A percentile compares a stretch with the other conserved stretches of the same genome.
These are phyloP conservation scores for Xylariaceae sp. DNA, from an alignment of 2,329 filamentous ascomycete species.

Conservation along the genomic window DNA sequence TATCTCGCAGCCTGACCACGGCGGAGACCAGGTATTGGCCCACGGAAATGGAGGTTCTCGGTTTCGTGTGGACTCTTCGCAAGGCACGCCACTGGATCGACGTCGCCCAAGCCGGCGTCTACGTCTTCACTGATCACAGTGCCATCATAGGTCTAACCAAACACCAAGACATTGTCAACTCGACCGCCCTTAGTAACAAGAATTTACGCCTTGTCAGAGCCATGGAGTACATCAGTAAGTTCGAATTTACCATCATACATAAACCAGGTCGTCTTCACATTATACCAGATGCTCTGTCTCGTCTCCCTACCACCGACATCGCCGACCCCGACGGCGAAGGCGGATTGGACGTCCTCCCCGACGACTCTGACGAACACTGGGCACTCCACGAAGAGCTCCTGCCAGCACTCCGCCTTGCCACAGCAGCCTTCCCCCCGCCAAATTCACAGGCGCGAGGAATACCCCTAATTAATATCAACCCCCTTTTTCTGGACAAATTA, in stretches of 20 bases:
- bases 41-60: background rate
- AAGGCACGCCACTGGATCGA: background rate
- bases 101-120: background rate
- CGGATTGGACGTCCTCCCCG: background rate
- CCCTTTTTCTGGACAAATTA: background rate
- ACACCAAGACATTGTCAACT: slow-evolving; percentile 9
- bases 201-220: background rate
- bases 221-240: slow-evolving; percentile 10
- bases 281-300: slow-evolving; percentile 4
- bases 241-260: background rate
- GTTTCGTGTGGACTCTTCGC: background rate
- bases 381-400: background rate
- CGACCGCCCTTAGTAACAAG: slow-evolving; percentile 1
- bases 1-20: background rate
- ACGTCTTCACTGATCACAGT: background rate
- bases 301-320: background rate
- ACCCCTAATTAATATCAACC: background rate
- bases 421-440: background rate
- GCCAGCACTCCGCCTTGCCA: background rate
- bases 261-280: slow-evolving; percentile 8
- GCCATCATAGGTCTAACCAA: slow-evolving; percentile 3
- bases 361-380: background rate
- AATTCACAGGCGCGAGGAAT: background rate
- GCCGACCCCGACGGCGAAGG: background rate
- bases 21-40: background rate